A percentile compares a stretch with the other conserved stretches of the same genome.
phyloP scores from a whole-genome alignment of 176 grass and related monocot genomes.

The Poa annua region DNA sequence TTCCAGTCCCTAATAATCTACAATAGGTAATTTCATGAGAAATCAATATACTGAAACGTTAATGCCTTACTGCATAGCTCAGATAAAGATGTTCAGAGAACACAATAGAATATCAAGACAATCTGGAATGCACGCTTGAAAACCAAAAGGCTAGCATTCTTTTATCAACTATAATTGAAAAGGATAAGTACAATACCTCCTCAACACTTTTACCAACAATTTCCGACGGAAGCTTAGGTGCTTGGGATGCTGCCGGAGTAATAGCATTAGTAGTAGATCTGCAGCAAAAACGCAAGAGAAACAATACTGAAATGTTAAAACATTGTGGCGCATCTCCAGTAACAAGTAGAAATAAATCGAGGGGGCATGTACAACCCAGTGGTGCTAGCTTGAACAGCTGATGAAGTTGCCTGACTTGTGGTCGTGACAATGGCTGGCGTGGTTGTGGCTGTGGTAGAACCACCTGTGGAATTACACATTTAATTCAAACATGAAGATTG shows the following conservation, averaged over 20 bases:
- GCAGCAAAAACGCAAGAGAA: constrained; percentile 26
- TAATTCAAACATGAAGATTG: constrained; percentile 21
- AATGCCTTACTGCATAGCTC: neutral
- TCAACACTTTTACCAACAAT: constrained; percentile 94
- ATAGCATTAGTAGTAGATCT: constrained; percentile 62
- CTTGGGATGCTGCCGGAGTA: constrained; percentile 55
- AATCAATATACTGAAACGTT: neutral
- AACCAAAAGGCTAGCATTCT: neutral
- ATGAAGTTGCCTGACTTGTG: constrained; percentile 65
- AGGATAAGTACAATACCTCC: constrained; percentile 57
- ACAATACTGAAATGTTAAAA: constrained; percentile 33
- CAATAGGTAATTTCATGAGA: constrained; percentile 36
- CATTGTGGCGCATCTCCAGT: neutral
- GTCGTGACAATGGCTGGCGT: constrained; percentile 46
- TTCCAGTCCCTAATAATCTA: constrained; percentile 99
- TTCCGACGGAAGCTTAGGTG: constrained; percentile 89
- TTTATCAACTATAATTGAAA: constrained; percentile 1
- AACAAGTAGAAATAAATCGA: constrained; percentile 40
- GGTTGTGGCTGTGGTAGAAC: constrained; percentile 57
- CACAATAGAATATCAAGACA: constrained; percentile 6
- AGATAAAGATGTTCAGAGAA: constrained; percentile 29
- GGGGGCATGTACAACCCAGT: constrained; percentile 61
- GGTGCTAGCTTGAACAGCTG: constrained; percentile 69
- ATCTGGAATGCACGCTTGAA: neutral
- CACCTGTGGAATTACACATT: constrained; percentile 45